Evolutionary conservation across 106 monocot genomes (phyloP).

Genomic region (Phalaenopsis equestris): DNA sequence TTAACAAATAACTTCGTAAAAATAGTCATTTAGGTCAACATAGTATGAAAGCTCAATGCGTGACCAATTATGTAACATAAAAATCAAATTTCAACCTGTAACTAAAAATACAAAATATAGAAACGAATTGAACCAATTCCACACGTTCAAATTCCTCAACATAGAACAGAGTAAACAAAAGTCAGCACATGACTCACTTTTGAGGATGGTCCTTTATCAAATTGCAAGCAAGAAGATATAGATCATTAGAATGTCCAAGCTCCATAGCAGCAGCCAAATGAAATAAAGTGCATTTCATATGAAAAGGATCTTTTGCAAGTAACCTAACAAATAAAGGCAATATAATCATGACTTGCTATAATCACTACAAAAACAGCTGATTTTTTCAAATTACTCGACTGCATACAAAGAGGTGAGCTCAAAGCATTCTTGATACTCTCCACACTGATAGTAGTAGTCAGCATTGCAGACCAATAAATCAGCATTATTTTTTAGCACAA

Average conservation of each 20-base stretch:
- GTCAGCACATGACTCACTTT: conserved; percentile 47
- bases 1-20: background rate
- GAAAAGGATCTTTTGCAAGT: conserved; percentile 82
- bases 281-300: conserved; percentile 82
- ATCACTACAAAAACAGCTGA: background rate
- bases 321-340: conserved; percentile 36
- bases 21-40: background rate
- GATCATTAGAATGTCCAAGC: conserved; percentile 90
- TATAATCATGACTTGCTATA: background rate
- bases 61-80: background rate
- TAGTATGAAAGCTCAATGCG: background rate
- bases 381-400: conserved; percentile 14
- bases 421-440: conserved; percentile 94
- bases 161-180: background rate
- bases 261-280: conserved; percentile 84
- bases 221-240: conserved; percentile 81
- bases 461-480: conserved; percentile 89
- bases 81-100: background rate
- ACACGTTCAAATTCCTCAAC: background rate
- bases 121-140: background rate
- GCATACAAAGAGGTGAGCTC: conserved; percentile 86
- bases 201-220: conserved; percentile 94
- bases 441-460: conserved; percentile 87
- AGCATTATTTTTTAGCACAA: conserved; percentile 58
- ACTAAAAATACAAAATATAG: background rate